Evolutionary conservation across 1,284 basidiomycete species (phyloP).

Genomic region (Puccinia triticina): DNA sequence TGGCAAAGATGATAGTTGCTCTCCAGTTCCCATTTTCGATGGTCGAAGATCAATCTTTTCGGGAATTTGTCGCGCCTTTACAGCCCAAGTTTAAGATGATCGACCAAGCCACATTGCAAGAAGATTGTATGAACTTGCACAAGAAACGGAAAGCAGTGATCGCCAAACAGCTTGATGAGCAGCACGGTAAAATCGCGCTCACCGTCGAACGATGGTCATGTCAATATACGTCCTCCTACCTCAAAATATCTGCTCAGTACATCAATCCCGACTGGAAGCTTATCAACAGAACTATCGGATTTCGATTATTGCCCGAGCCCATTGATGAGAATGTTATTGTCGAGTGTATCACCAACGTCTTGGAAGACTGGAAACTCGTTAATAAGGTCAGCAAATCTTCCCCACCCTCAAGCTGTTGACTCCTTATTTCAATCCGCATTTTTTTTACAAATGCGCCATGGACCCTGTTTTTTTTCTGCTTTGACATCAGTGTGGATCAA

Average conservation of each 20-base stretch:
- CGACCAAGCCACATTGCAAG: neutral
- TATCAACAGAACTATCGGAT: neutral
- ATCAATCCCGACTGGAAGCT: conserved; percentile 7
- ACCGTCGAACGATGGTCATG: neutral
- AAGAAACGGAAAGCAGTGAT: neutral
- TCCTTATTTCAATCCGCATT: neutral
- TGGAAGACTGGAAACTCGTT: conserved; percentile 2
- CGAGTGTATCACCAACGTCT: neutral
- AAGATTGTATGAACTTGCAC: neutral
- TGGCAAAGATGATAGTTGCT: conserved; percentile 3
- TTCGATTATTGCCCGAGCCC: neutral
- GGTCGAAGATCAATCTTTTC: neutral
- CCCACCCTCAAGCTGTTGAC: too few relatives aligned
- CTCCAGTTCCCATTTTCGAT: neutral
- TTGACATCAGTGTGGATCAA: conserved; percentile 11
- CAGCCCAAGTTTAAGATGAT: conserved; percentile 24
- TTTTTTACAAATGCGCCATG: neutral
- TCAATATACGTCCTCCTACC: neutral
- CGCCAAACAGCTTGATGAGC: neutral
- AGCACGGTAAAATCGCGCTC: neutral
- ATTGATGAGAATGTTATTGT: neutral
- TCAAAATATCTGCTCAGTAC: neutral
- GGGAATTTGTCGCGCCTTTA: neutral
- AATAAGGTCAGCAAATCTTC: neutral
- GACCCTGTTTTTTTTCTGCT: neutral